Evolutionary conservation across 805 yeast genomes (phyloP).

Genomic region (Starmerella apicola): DNA sequence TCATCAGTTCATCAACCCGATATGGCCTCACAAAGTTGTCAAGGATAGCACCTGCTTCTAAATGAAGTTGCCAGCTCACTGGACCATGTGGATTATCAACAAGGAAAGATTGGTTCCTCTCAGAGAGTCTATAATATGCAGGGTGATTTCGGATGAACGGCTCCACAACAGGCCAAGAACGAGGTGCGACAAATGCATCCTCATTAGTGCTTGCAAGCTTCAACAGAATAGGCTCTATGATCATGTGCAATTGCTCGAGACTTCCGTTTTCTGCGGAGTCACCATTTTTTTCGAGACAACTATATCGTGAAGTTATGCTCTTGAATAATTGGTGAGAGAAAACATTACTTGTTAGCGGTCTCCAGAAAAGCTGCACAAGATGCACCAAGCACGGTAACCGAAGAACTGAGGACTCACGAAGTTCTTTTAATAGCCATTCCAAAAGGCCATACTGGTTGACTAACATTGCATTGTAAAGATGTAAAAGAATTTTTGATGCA

Average conservation of each 20-base stretch:
- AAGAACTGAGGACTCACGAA: slow-evolving; percentile 32
- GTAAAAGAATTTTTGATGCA: slow-evolving; percentile 44
- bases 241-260: background rate
- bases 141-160: slow-evolving; percentile 11
- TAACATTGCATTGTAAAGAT: slow-evolving; percentile 56
- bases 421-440: slow-evolving; percentile 47
- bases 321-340: slow-evolving; percentile 9
- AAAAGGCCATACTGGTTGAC: slow-evolving; percentile 52
- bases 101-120: slow-evolving; percentile 18
- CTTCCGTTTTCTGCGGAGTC: background rate
- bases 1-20: slow-evolving; percentile 14
- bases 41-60: slow-evolving; percentile 17
- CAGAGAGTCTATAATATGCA: slow-evolving; percentile 7
- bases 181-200: slow-evolving; percentile 16
- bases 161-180: slow-evolving; percentile 13
- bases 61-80: slow-evolving; percentile 12
- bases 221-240: slow-evolving; percentile 10
- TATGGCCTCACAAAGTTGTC: slow-evolving; percentile 24
- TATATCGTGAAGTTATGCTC: slow-evolving; percentile 1
- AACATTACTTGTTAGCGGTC: slow-evolving; percentile 31
- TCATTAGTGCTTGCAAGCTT: slow-evolving; percentile 12
- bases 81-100: slow-evolving; percentile 9
- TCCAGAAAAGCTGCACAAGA: slow-evolving; percentile 59
- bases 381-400: slow-evolving; percentile 39
- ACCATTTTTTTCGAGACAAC: too few relatives aligned